These are phyloP conservation scores for Coleophoma cylindrospora DNA, from an alignment of 2,329 filamentous ascomycete species.

Conservation along the genomic window DNA sequence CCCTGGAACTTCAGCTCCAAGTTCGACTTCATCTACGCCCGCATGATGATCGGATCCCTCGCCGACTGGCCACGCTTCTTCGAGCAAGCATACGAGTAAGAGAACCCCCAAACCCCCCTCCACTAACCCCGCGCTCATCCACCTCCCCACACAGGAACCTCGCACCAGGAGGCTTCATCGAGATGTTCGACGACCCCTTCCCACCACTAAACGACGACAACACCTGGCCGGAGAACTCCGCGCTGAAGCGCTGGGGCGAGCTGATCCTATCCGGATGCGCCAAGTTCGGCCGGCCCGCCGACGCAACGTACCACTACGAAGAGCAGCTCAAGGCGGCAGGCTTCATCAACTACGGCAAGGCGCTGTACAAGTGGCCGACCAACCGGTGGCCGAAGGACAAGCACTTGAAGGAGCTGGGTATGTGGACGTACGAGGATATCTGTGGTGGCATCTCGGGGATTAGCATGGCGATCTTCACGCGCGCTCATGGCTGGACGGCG, in stretches of 20 bases:
- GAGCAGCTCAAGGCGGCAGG: conserved; percentile 12
- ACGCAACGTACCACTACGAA: conserved; percentile 20
- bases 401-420: conserved; percentile 20
- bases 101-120: background rate
- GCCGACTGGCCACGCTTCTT: conserved; percentile 10
- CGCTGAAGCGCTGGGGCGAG: conserved; percentile 8
- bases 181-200: conserved; percentile 23
- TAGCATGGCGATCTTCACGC: conserved; percentile 14
- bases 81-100: conserved; percentile 4
- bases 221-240: conserved; percentile 4
- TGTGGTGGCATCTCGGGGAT: conserved; percentile 7
- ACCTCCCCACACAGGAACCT: conserved; percentile 5
- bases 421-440: conserved; percentile 10
- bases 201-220: conserved; percentile 29
- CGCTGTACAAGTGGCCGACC: conserved; percentile 42
- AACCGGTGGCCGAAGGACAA: conserved; percentile 46
- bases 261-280: conserved; percentile 20
- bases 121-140: background rate
- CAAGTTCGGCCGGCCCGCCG: conserved; percentile 24
- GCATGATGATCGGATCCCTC: conserved; percentile 21
- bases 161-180: conserved; percentile 26
- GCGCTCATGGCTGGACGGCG: conserved; percentile 8
- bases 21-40: conserved; percentile 55
- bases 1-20: conserved; percentile 49
- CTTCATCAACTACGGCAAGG: conserved; percentile 28